Base-by-base conservation (phyloP, 441 rosid species). In the Bocquillonia castaneifolia region DNA sequence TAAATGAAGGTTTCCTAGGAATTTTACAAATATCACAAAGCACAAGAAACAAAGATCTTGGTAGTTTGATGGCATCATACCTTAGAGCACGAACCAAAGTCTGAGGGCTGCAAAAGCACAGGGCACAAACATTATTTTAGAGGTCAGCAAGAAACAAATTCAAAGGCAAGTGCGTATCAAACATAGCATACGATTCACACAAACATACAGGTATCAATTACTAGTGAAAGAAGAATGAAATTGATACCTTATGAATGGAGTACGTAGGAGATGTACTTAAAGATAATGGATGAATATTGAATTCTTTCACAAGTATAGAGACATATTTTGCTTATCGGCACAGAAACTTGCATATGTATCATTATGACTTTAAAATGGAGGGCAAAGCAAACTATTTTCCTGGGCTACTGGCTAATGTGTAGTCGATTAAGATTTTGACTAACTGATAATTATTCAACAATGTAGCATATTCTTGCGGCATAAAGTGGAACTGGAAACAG, bases 21-120 rank as follows among this genome's bases (percentile, higher is more conserved):
- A 53, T 34, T 25, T 32, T 8, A 39, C 63, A 54, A 42, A 26
- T 60, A 37, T 44, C 65, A 31, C 23, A 66, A 36, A 59, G 37
- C n/a, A 45, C 17, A 70, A 28, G 34, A 59, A 40, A 59, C 18
- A 34, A 20, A 17, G 25, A 52, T 63, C 47, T 26, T 22, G 34
- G 52, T 31, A 65, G 71, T 51, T 54, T 31, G 50, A 53, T 57
- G 54, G 64, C 63, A 72, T 74, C 83, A 76, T 83, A 95, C 99
- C 99, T 95, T 74, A 95, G 73, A 71, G 97, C 96, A 80, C 98
- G 99, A 72, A 95, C 99, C 82, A 95, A 78, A 28, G 98, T 95
- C 81, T 92, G 98, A 64, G 99, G 98, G 84, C 99, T 95, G 90
- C 90, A 85, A 77, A 75, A 67, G 23, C 59, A 44, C 37, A 51